Percentiles rank a stretch among this genome's conserved stretches.
These are phyloP conservation scores for Phialocephala subalpina DNA, from an alignment of 2,329 filamentous ascomycete genomes.

Conservation along the genomic window DNA sequence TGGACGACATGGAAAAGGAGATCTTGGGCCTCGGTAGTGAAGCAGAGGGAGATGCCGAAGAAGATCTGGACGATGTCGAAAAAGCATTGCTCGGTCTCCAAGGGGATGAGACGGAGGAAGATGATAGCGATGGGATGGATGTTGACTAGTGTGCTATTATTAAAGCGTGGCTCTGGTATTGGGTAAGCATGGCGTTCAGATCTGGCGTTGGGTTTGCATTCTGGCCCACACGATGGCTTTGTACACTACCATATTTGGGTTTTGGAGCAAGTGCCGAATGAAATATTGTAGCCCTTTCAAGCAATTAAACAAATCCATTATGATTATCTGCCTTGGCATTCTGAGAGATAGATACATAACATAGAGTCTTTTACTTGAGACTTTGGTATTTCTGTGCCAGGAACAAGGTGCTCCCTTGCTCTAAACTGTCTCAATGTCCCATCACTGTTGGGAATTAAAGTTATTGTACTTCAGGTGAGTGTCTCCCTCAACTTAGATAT, in stretches of 20 bases:
- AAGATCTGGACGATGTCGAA: conserved; percentile 55
- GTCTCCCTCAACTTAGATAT: too few species aligned
- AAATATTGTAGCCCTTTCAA: neutral
- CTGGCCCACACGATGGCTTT: neutral
- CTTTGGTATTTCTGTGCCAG: too few species aligned
- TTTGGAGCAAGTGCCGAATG: neutral
- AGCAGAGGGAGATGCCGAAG: conserved; percentile 52
- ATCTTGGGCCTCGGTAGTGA: conserved; percentile 55
- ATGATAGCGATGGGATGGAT: conserved; percentile 43
- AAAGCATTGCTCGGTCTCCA: conserved; percentile 45
- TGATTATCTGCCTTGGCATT: too few species aligned
- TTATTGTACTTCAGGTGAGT: too few species aligned
- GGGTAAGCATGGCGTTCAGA: neutral
- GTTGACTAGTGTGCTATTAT: conserved; percentile 34
- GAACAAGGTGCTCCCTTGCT: too few species aligned
- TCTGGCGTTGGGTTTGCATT: neutral
- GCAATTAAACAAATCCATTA: neutral
- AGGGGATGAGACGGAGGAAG: conserved; percentile 45
- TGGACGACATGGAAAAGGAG: conserved; percentile 64
- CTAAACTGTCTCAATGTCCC: too few species aligned
- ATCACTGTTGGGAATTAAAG: too few species aligned
- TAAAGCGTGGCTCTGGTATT: neutral
- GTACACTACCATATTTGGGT: neutral
- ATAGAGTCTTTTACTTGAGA: too few species aligned
- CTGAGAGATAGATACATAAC: too few species aligned